Base-by-base conservation (phyloP, 2,329 filamentous ascomycete genomes). In the Fusarium albidum region DNA sequence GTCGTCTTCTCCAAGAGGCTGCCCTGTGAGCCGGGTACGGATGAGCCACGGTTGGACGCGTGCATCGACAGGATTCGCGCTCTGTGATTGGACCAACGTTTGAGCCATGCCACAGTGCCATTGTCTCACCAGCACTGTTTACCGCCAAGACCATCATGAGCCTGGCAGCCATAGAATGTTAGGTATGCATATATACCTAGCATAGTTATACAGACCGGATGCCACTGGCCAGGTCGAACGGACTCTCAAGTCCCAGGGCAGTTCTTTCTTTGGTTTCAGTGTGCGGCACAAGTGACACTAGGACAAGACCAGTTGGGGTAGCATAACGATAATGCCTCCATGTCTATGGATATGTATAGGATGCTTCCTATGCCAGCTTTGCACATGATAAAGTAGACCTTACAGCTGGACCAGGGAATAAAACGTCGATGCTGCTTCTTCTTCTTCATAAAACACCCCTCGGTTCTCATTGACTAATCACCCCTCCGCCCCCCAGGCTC, bases 31-130 rank as follows among this genome's bases (percentile, higher is more conserved):
- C 52, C 32, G 25, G 17, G 35, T 7, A 21, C 21, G 52, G 39
- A 48, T 59, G 57, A 63, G 56, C 56, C 64, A 70, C 63, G 59
- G 56, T 61, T 48, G 45, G 53, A 69, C 68, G 68, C 68, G 67
- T 15, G 37, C 57, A 57, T 59, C 51, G 46, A 47, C 48, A 37
- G 55, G 52, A 49, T 46, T 33, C n/a, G 27, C 47, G 40, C 43
- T 38, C 26, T 47, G 53, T 71, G 60, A 69, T 70, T 71, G 69
- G 69, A 37, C 33, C 37, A 25, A 38, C 25, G n/a, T n/a, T n/a
- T 17, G 34, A 44, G 35, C 21, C 49, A 44, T 13, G 3, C 3
- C 15, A 55, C 42, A 39, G 55, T 57, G 3, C 11, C 2, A 7
- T 10, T 33, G n/a, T n/a, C n/a, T n/a, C n/a, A 28, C 2, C 0